These are phyloP conservation scores for Tagetes patula DNA, from an alignment of 129 eudicot species.

Conservation along the genomic window DNA sequence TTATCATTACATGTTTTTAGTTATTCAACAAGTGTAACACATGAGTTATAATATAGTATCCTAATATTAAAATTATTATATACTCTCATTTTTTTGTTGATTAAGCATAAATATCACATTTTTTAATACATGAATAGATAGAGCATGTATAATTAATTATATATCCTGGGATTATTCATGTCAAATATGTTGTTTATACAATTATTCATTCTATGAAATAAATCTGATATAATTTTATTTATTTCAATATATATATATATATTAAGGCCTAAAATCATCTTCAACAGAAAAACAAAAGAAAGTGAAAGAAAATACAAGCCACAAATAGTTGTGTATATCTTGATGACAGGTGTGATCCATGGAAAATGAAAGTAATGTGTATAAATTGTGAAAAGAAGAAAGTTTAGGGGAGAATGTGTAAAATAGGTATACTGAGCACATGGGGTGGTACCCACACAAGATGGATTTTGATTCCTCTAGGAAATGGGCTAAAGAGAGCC, in stretches of 20 bases:
- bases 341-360: slow-evolving; percentile 1
- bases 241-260: neutral
- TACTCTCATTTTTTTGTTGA: neutral
- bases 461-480: slow-evolving; percentile 17
- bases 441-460: slow-evolving; percentile 37
- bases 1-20: no score
- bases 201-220: neutral
- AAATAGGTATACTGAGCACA: slow-evolving; percentile 27
- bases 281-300: slow-evolving; percentile 5
- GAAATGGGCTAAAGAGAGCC: slow-evolving; percentile 27
- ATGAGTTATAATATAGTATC: no score
- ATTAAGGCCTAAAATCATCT: neutral
- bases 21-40: no score
- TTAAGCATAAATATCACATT: neutral
- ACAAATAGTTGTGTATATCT: slow-evolving; percentile 22
- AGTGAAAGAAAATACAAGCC: slow-evolving; percentile 11
- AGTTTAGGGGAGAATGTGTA: slow-evolving; percentile 13
- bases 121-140: neutral
- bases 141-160: neutral
- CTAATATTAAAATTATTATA: no score
- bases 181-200: neutral
- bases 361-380: slow-evolving; percentile 22
- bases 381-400: neutral
- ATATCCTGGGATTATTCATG: neutral
- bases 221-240: neutral